phyloP scores from a whole-genome alignment of 768 basidiomycete genomes.

The Naganishia vishniacii region DNA sequence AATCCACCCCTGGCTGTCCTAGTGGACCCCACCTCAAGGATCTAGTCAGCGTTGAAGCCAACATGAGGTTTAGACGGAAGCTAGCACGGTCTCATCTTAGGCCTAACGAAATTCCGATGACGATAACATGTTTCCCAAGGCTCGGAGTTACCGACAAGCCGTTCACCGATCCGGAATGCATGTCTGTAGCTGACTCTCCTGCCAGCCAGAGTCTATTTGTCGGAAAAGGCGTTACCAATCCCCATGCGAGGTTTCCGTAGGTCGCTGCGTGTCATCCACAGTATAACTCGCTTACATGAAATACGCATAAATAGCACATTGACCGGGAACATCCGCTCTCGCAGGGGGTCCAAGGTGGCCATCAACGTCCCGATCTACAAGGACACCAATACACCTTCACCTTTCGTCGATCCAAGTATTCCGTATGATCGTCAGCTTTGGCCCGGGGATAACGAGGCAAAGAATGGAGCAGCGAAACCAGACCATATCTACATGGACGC shows the following conservation, averaged over 20 bases:
- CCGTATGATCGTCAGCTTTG: conserved; percentile 79
- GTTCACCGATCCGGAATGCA: conserved; percentile 74
- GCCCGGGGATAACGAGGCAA: conserved; percentile 83
- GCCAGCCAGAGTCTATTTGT: conserved; percentile 92
- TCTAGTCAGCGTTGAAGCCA: conserved; percentile 79
- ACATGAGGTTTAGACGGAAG: conserved; percentile 91
- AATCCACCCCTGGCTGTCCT: conserved; percentile 91
- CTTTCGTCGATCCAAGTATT: conserved; percentile 88
- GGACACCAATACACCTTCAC: conserved; percentile 76
- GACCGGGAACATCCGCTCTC: conserved; percentile 88
- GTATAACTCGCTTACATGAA: background rate
- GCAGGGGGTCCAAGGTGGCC: conserved; percentile 86
- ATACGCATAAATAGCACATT: conserved; percentile 61
- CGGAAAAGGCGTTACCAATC: conserved; percentile 91
- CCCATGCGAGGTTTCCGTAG: conserved; percentile 95
- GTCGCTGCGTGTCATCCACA: conserved; percentile 46
- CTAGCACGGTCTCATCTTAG: conserved; percentile 78
- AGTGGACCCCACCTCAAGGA: conserved; percentile 83
- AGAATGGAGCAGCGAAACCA: conserved; percentile 74
- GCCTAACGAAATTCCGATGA: conserved; percentile 79
- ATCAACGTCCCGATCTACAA: conserved; percentile 92
- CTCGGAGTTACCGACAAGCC: conserved; percentile 70
- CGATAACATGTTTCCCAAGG: conserved; percentile 90
- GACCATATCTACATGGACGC: conserved; percentile 98
- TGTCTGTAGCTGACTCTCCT: conserved; percentile 68